Base-by-base conservation (phyloP, 495 filamentous ascomycete genomes). In the Neurospora sp. region DNA sequence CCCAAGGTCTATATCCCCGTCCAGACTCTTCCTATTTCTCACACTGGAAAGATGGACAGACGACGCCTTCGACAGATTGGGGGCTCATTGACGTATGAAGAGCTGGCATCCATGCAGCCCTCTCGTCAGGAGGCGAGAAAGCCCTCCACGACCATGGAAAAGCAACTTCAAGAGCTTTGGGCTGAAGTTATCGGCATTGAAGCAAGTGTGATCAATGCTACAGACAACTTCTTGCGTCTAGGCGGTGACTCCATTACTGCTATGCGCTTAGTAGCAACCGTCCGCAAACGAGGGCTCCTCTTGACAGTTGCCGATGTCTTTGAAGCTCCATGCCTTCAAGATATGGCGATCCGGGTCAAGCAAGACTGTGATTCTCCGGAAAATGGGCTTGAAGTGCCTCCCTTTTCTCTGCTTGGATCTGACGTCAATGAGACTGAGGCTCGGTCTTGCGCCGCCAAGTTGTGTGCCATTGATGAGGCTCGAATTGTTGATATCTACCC, bases 221-320 rank as follows among this genome's bases (percentile, higher is more conserved):
- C 73, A 7, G 77, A 77, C 73, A 79, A 76, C 70, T 81, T 81
- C 72, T 78, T 81, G 70, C 74, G 73, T 1, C 74, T 81, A 0
- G 79, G 79, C 8, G 79, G 79, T 17, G 78, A 81, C 22, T 80
- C 79, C 3, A 72, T 81, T 38, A 72, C 75, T 10, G 79, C 79
- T n/a, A 80, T 81, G 79, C 88, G 86, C 73, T 82, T 92, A 59
- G 90, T 88, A 14, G 84, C 88, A 9, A 84, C 84, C 65, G 84
- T 86, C 31, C 87, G 81, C 42, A 75, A 74, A 4, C 81, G 83
- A 31, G 86, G 86, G 3, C 65, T 90, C 31, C 78, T 80, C 20
- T 77, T 92, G 44, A 86, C 86, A 1, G 88, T 90, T 8, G 84
- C 86, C 0, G 76, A 78, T 40, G 78, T 87, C 14, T 89, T 90